Conservation (phyloP, 176 grass and related monocot species). For the Oryza coarctata region DNA sequence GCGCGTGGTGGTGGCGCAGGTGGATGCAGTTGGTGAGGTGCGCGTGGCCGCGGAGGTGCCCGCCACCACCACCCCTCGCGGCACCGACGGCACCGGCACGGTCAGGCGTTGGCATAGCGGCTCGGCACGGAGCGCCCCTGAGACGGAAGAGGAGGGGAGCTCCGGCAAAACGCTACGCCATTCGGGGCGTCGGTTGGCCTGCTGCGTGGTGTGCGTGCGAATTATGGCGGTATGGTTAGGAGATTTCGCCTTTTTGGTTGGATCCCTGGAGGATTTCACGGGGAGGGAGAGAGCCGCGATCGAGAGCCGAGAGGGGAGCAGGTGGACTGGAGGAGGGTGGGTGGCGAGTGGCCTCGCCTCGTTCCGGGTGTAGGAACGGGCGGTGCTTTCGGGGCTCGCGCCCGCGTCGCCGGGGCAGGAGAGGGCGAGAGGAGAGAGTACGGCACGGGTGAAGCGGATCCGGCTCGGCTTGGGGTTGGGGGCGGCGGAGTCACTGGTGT, state of each 20-base stretch:
- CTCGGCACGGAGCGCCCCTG: not conserved
- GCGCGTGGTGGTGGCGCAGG: constrained; percentile 65
- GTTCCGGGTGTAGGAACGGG: constrained; percentile 38
- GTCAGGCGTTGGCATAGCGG: constrained; percentile 47
- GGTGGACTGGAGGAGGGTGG: not conserved
- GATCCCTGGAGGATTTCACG: constrained; percentile 44
- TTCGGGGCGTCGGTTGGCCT: not conserved
- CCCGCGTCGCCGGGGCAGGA: constrained; percentile 27
- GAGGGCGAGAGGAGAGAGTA: not conserved
- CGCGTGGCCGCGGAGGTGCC: constrained; percentile 65
- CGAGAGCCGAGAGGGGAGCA: not conserved
- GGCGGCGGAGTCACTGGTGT: not conserved
- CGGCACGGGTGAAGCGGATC: constrained; percentile 4
- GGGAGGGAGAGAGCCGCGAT: constrained; percentile 21
- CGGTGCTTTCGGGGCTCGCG: constrained; percentile 45
- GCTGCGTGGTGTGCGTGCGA: not conserved
- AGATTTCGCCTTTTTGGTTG: constrained; percentile 50
- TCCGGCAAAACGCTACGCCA: constrained; percentile 27
- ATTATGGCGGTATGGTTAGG: constrained; percentile 51
- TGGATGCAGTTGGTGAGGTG: constrained; percentile 93
- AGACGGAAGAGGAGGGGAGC: not conserved
- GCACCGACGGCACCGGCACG: constrained; percentile 8
- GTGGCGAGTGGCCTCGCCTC: constrained; percentile 25
- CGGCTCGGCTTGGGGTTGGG: not conserved
- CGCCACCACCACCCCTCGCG: constrained; percentile 16